Conservation (phyloP, 768 basidiomycete species). For the Royoungia palumana region DNA sequence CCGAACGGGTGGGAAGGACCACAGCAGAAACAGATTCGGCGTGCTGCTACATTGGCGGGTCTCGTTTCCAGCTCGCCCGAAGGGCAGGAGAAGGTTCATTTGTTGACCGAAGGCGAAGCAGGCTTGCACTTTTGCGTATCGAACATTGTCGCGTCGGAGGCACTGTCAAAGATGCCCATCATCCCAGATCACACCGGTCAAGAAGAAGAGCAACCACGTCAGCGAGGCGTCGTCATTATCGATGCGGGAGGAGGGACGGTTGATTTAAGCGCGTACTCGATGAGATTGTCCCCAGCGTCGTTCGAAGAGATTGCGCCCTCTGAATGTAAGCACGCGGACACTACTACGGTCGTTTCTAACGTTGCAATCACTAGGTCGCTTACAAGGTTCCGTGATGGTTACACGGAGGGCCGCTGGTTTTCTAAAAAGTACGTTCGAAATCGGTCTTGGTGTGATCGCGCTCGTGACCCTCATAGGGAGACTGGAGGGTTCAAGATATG, state of each 20-base stretch:
- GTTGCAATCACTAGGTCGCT: conserved; percentile 28
- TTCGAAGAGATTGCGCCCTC: conserved; percentile 39
- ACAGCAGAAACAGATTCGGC: conserved; percentile 56
- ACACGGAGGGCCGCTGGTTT: conserved; percentile 32
- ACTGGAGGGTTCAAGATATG: conserved; percentile 31
- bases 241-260: conserved; percentile 50
- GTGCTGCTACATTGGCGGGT: conserved; percentile 49
- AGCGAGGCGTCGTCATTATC: conserved; percentile 41
- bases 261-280: conserved; percentile 41
- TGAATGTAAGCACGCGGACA: conserved; percentile 28
- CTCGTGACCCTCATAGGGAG: conserved; percentile 19
- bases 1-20: conserved; percentile 65
- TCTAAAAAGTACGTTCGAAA: conserved; percentile 23
- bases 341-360: not conserved
- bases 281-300: conserved; percentile 37
- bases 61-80: conserved; percentile 41
- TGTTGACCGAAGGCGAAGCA: conserved; percentile 66
- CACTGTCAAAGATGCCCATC: conserved; percentile 16
- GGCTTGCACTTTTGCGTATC: conserved; percentile 56
- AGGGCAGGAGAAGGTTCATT: conserved; percentile 44
- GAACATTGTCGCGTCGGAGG: conserved; percentile 41
- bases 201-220: conserved; percentile 21
- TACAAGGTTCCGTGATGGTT: conserved; percentile 41
- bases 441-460: not conserved
- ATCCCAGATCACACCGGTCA: conserved; percentile 10